Conservation (phyloP, 305 asterid species). For the Withania somnifera region DNA sequence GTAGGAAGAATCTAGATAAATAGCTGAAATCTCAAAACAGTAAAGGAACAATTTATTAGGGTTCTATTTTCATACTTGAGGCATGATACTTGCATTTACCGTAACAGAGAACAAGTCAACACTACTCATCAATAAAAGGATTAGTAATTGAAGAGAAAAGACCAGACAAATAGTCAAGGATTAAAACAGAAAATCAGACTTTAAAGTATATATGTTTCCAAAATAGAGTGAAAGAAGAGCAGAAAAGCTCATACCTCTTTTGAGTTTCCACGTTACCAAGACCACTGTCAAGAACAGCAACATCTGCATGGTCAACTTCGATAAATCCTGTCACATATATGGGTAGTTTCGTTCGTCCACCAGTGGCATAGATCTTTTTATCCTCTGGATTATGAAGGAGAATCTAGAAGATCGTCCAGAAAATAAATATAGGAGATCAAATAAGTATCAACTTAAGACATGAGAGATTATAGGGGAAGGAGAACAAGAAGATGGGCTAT, state of each 20-base stretch:
- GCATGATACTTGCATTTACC: neutral
- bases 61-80: neutral
- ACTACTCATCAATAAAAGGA: neutral
- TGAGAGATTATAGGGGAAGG: neutral
- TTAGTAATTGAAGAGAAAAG: neutral
- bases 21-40: neutral
- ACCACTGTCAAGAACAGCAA: slow-evolving; percentile 73
- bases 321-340: slow-evolving; percentile 68
- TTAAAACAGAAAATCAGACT: neutral
- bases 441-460: slow-evolving; percentile 2
- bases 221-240: neutral
- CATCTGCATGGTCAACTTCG: slow-evolving; percentile 46
- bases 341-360: slow-evolving; percentile 73
- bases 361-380: slow-evolving; percentile 66
- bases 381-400: slow-evolving; percentile 58
- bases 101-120: neutral
- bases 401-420: slow-evolving; percentile 37
- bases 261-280: slow-evolving; percentile 63
- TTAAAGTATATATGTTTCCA: neutral
- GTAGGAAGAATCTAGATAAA: neutral
- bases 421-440: slow-evolving; percentile 5
- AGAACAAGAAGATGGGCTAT: neutral
- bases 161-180: neutral
- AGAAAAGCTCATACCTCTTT: slow-evolving; percentile 45
- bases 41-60: neutral